Conservation (phyloP, 2,329 filamentous ascomycete species). For the Diaporthe sp. region DNA sequence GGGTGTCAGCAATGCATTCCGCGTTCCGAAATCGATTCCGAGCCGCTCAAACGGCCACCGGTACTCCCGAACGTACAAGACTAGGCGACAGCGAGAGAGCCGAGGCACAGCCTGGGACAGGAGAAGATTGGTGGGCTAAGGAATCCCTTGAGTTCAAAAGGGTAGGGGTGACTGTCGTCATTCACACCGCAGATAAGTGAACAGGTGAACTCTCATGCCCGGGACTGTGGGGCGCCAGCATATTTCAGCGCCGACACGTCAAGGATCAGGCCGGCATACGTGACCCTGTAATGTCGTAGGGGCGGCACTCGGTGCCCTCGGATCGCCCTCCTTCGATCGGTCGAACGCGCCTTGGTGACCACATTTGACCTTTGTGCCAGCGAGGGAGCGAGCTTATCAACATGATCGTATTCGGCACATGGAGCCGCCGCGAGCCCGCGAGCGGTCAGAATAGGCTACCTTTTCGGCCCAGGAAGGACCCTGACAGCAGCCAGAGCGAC, state of each 20-base stretch:
- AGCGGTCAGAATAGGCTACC: too few species aligned
- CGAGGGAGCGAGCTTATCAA: background rate
- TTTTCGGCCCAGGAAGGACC: background rate
- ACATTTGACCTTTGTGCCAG: background rate
- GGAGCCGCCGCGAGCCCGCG: background rate
- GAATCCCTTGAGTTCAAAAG: too few species aligned
- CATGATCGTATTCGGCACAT: background rate
- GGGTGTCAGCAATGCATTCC: background rate
- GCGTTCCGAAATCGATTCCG: background rate
- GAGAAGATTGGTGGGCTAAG: background rate
- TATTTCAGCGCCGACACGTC: background rate
- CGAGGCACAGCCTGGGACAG: background rate
- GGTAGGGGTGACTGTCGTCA: background rate
- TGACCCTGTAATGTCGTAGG: background rate
- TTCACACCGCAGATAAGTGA: background rate
- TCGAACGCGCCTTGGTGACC: background rate
- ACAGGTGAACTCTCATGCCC: background rate
- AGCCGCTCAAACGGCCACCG: background rate
- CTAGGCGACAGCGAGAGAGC: background rate
- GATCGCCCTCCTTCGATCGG: background rate
- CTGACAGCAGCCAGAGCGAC: background rate
- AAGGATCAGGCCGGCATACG: background rate
- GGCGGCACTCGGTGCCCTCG: constrained; percentile 1
- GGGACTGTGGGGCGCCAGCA: background rate
- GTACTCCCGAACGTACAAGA: background rate